phyloP scores from a whole-genome alignment of 2,329 filamentous ascomycete species.

The Venturia carpophila region DNA sequence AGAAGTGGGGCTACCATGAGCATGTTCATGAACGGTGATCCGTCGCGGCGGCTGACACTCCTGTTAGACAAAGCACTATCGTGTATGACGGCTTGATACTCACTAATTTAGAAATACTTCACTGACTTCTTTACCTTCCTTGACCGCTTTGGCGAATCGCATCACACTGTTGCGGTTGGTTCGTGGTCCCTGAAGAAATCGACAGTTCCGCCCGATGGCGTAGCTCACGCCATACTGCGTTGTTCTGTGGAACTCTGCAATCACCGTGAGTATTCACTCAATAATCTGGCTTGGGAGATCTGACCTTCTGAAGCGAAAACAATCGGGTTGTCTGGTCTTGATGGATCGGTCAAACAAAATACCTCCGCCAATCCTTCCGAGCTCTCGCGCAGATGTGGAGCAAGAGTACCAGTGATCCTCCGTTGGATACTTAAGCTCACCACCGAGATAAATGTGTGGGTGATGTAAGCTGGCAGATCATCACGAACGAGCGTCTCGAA shows the following conservation, averaged over 20 bases:
- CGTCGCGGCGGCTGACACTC: conserved; percentile 53
- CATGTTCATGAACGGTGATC: conserved; percentile 69
- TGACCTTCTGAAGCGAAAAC: conserved; percentile 67
- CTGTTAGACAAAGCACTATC: not conserved
- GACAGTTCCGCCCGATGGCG: conserved; percentile 66
- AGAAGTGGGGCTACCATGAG: conserved; percentile 65
- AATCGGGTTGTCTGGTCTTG: conserved; percentile 64
- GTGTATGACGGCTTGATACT: conserved; percentile 23
- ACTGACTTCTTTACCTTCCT: conserved; percentile 58
- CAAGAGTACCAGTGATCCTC: conserved; percentile 59
- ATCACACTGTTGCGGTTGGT: conserved; percentile 57
- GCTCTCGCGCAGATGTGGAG: conserved; percentile 56
- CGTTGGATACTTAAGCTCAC: conserved; percentile 62
- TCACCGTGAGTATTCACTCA: conserved; percentile 15
- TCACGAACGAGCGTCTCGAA: conserved; percentile 58
- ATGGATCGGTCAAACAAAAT: conserved; percentile 69
- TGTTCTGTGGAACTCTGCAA: conserved; percentile 60
- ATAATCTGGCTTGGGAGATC: conserved; percentile 15
- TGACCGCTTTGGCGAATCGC: conserved; percentile 54
- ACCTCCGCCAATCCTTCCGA: conserved; percentile 69
- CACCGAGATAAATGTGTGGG: conserved; percentile 58
- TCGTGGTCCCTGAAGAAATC: conserved; percentile 68
- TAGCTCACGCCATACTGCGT: conserved; percentile 70
- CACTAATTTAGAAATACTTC: conserved; percentile 72
- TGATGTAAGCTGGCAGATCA: conserved; percentile 64